Conservation (phyloP, 345 rosid species). For the Populus deltoides region DNA sequence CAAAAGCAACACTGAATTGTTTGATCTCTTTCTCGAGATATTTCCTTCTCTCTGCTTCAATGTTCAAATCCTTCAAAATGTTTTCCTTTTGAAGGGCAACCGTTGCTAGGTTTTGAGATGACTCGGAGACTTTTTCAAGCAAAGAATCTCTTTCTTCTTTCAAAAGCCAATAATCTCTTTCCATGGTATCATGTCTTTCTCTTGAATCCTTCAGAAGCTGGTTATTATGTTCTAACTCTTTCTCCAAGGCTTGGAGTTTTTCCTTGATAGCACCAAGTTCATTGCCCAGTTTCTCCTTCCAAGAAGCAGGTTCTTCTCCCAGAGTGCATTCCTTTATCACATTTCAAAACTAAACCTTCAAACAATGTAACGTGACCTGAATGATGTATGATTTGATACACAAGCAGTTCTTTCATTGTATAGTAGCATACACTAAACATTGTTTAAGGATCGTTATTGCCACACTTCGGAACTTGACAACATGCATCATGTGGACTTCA, state of each 20-base stretch:
- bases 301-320: constrained; percentile 38
- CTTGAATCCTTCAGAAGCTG: constrained; percentile 47
- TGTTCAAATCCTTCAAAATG: constrained; percentile 52
- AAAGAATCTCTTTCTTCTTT: constrained; percentile 63
- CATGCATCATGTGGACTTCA: background rate
- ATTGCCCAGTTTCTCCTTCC: constrained; percentile 40
- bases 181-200: constrained; percentile 48
- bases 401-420: background rate
- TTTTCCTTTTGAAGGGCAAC: constrained; percentile 56
- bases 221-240: constrained; percentile 39
- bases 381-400: constrained; percentile 1
- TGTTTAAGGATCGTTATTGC: background rate
- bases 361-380: constrained; percentile 10
- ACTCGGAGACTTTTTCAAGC: constrained; percentile 36
- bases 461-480: no score
- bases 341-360: constrained; percentile 45
- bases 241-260: constrained; percentile 47
- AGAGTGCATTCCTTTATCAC: constrained; percentile 54
- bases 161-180: constrained; percentile 51
- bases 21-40: constrained; percentile 69
- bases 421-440: background rate
- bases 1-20: constrained; percentile 61
- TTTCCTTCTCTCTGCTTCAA: constrained; percentile 60
- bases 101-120: constrained; percentile 44
- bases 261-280: constrained; percentile 51